A percentile compares a stretch with the other conserved stretches of the same genome.
These are phyloP conservation scores for Trichoderma koningii DNA, from an alignment of 2,329 filamentous ascomycete genomes.

Conservation along the genomic window DNA sequence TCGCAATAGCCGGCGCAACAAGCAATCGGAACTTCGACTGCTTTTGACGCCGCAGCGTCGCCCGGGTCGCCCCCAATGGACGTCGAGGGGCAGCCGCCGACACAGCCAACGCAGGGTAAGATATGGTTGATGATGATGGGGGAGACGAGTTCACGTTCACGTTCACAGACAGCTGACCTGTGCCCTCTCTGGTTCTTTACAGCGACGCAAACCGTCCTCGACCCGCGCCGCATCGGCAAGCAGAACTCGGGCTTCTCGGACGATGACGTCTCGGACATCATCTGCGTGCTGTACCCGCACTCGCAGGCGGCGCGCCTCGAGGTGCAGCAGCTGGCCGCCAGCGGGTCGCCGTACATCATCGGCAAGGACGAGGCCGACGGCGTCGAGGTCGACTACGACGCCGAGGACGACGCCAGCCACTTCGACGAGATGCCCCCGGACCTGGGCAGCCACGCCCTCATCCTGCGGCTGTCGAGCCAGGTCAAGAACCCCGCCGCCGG, in stretches of 20 bases:
- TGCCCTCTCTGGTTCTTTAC: background rate
- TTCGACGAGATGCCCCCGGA: conserved; percentile 45
- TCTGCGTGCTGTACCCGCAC: conserved; percentile 82
- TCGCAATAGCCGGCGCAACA: conserved; percentile 4
- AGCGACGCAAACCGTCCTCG: conserved; percentile 55
- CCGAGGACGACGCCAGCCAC: conserved; percentile 52
- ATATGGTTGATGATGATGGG: background rate
- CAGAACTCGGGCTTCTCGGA: conserved; percentile 82
- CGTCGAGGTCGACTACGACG: conserved; percentile 53
- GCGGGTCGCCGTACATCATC: conserved; percentile 53
- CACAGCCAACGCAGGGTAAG: conserved; percentile 46
- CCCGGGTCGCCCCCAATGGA: conserved; percentile 46
- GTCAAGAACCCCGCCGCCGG: conserved; percentile 70
- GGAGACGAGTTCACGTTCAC: background rate
- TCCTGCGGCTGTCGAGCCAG: conserved; percentile 74
- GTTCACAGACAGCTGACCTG: conserved; percentile 1
- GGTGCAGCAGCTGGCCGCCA: conserved; percentile 55
- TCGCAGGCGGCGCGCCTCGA: conserved; percentile 72
- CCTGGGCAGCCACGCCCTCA: conserved; percentile 66
- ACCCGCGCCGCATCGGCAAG: conserved; percentile 76
- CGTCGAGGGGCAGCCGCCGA: conserved; percentile 37
- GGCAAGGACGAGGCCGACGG: conserved; percentile 54
- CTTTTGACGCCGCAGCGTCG: conserved; percentile 35
- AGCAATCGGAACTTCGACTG: conserved; percentile 29
- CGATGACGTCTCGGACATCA: conserved; percentile 81